These are phyloP conservation scores for Periconia sp. DNA, from an alignment of 2,329 filamentous ascomycete genomes.

Conservation along the genomic window DNA sequence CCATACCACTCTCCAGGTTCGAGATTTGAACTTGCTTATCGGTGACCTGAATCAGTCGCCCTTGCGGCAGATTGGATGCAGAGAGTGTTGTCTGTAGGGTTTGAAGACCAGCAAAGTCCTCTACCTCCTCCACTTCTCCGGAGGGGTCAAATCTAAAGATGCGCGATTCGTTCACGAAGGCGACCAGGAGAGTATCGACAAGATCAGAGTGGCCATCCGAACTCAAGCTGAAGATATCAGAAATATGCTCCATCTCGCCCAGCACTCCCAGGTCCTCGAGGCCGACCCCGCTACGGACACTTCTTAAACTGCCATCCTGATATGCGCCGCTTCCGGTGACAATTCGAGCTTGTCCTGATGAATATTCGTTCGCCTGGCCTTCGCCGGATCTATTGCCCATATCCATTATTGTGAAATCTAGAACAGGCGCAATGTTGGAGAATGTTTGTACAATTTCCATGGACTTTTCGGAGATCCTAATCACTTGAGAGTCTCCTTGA, in stretches of 20 bases:
- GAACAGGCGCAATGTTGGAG: conserved; percentile 82
- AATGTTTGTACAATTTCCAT: conserved; percentile 74
- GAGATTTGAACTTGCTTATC: conserved; percentile 63
- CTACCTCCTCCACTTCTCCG: conserved; percentile 84
- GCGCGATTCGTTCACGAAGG: conserved; percentile 80
- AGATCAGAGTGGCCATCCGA: conserved; percentile 52
- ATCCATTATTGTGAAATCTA: conserved; percentile 96
- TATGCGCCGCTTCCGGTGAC: conserved; percentile 92
- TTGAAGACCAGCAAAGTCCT: conserved; percentile 70
- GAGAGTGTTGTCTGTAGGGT: conserved; percentile 73
- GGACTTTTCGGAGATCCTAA: conserved; percentile 62
- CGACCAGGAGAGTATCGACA: conserved; percentile 74
- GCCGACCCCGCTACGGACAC: conserved; percentile 90
- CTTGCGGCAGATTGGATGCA: conserved; percentile 64
- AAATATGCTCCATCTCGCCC: conserved; percentile 74
- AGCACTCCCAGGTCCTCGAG: conserved; percentile 84
- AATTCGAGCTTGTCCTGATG: conserved; percentile 89
- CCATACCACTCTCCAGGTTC: conserved; percentile 58
- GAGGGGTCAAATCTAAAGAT: conserved; percentile 74
- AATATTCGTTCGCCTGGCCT: conserved; percentile 82
- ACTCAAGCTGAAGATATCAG: conserved; percentile 70
- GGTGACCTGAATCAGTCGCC: conserved; percentile 75
- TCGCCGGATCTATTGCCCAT: conserved; percentile 84
- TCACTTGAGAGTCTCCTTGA: conserved; percentile 86
- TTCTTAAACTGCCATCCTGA: conserved; percentile 83